A percentile compares a stretch with the other conserved stretches of the same genome.
phyloP scores from a whole-genome alignment of 2,329 filamentous ascomycete genomes.

The Westerdykella sp. region DNA sequence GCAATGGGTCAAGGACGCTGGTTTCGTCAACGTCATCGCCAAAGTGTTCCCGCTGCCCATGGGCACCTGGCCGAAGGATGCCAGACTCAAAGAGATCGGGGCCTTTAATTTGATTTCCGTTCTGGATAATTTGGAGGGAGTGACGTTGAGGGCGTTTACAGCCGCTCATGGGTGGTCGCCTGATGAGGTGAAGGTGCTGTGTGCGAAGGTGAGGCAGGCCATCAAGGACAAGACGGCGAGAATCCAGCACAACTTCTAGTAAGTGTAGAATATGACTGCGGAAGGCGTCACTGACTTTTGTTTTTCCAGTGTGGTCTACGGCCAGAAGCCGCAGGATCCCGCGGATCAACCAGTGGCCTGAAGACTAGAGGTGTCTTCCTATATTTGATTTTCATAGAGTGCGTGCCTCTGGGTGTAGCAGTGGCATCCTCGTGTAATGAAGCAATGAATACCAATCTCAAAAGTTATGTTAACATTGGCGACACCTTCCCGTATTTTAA shows the following conservation, averaged over 20 bases:
- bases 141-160: conserved; percentile 14
- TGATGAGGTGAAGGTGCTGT: conserved; percentile 20
- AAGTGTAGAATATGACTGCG: not conserved
- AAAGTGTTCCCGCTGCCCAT: conserved; percentile 16
- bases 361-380: not conserved
- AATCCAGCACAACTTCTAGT: conserved; percentile 22
- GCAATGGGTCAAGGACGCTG: conserved; percentile 18
- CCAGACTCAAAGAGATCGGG: conserved; percentile 22
- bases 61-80: conserved; percentile 23
- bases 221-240: conserved; percentile 19
- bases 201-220: conserved; percentile 15
- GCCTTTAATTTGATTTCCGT: conserved; percentile 20
- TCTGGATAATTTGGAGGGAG: conserved; percentile 22
- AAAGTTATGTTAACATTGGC: not conserved
- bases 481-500: not conserved
- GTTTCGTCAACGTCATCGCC: conserved; percentile 18
- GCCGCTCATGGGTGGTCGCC: conserved; percentile 12
- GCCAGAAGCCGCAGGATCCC: conserved; percentile 15
- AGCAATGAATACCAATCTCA: not conserved
- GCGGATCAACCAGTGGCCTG: conserved; percentile 4
- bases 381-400: not conserved
- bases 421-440: not conserved
- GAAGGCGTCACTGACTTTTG: not conserved
- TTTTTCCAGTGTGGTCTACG: conserved; percentile 9
- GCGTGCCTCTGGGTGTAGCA: not conserved